Percentiles rank a stretch among this genome's conserved stretches.
Conservation (phyloP, 441 rosid genomes). For the Theobroma grandiflorum region DNA sequence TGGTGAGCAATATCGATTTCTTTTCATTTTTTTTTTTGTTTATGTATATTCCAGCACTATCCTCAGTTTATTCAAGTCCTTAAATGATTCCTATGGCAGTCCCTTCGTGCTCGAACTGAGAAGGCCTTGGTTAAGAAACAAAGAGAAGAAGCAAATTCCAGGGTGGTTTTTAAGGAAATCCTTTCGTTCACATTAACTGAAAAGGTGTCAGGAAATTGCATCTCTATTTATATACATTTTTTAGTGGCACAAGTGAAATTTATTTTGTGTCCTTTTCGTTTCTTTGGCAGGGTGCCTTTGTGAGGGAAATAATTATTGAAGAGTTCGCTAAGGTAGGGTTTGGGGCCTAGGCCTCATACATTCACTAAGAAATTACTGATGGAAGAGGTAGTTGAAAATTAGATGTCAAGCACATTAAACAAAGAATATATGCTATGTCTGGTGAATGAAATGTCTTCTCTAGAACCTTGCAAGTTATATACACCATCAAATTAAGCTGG, state of each 20-base stretch:
- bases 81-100: slow-evolving; percentile 53
- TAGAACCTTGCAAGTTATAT: not conserved
- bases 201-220: slow-evolving; percentile 54
- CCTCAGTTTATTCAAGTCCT: slow-evolving; percentile 16
- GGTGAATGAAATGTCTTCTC: not conserved
- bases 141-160: slow-evolving; percentile 56
- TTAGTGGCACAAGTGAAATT: not conserved
- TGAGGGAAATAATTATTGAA: slow-evolving; percentile 88
- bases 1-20: not conserved
- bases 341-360: slow-evolving; percentile 21
- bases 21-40: not conserved
- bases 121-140: slow-evolving; percentile 60
- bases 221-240: slow-evolving; percentile 8
- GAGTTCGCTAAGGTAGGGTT: slow-evolving; percentile 85
- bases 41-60: slow-evolving; percentile 9
- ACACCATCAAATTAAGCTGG: not conserved
- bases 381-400: not conserved
- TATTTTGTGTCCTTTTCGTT: slow-evolving; percentile 15
- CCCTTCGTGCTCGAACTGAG: slow-evolving; percentile 82
- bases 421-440: not conserved
- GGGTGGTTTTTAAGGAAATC: slow-evolving; percentile 68
- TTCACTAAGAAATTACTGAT: slow-evolving; percentile 6
- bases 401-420: not conserved
- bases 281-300: slow-evolving; percentile 75
- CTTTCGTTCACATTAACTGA: slow-evolving; percentile 87